Conservation (phyloP, 1,139 yeast genomes). For the Pichia sp. region DNA sequence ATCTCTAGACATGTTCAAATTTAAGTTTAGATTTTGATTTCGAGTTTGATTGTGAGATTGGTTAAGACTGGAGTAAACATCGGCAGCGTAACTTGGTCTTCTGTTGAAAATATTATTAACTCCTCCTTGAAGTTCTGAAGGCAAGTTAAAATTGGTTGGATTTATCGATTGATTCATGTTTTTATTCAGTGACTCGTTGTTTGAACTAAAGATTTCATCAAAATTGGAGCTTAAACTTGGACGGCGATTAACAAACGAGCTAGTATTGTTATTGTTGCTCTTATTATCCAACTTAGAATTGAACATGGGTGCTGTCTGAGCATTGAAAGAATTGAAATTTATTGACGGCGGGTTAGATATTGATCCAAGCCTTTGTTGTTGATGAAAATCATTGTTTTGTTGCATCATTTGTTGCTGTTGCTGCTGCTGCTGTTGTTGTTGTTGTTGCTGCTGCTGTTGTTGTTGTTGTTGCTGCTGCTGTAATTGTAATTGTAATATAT, state of each 20-base stretch:
- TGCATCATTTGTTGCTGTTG: not conserved
- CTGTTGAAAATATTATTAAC: constrained; percentile 52
- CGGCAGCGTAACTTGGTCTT: constrained; percentile 61
- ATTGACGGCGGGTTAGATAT: too few species aligned
- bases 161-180: not conserved
- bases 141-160: constrained; percentile 35
- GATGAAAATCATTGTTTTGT: too few species aligned
- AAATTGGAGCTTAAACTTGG: constrained; percentile 4
- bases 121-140: constrained; percentile 57
- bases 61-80: constrained; percentile 29
- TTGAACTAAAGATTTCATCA: constrained; percentile 15
- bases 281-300: not conserved
- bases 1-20: not conserved
- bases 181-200: too few species aligned
- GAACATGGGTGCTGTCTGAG: too few species aligned
- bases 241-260: constrained; percentile 12
- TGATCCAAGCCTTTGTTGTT: too few species aligned
- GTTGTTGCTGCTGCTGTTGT: constrained; percentile 1
- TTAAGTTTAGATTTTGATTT: not conserved
- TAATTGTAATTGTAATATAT: constrained; percentile 3
- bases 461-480: constrained; percentile 9
- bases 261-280: constrained; percentile 5
- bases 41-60: not conserved
- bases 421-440: constrained; percentile 2
- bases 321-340: too few species aligned